Conservation (phyloP, 306 rosid genomes). For the Vachellia pachyceras region DNA sequence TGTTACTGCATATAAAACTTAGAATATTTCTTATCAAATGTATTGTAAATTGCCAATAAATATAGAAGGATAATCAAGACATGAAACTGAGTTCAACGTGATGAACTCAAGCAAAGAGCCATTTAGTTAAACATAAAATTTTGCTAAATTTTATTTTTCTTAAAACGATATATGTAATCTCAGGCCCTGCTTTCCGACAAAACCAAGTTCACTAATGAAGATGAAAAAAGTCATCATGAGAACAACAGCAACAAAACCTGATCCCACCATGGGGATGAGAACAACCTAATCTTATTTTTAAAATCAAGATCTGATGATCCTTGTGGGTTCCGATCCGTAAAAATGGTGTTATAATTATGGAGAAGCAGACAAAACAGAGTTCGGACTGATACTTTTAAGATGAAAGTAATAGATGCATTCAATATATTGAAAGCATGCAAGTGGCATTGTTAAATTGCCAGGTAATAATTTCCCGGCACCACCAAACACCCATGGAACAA, state of each 20-base stretch:
- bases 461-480: slow-evolving; percentile 17
- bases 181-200: neutral
- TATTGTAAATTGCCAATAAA: neutral
- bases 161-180: no score
- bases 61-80: neutral
- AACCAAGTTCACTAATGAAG: neutral
- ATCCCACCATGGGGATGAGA: neutral
- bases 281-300: slow-evolving; percentile 1
- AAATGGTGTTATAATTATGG: slow-evolving; percentile 17
- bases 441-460: slow-evolving; percentile 18
- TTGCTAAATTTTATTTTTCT: neutral
- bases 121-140: neutral
- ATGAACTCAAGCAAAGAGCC: slow-evolving; percentile 1
- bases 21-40: neutral
- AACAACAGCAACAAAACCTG: slow-evolving; percentile 1
- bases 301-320: neutral
- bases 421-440: slow-evolving; percentile 29
- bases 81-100: neutral
- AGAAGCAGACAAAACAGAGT: slow-evolving; percentile 36
- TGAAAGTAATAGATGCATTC: slow-evolving; percentile 30
- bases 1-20: neutral
- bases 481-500: slow-evolving; percentile 30
- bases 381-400: slow-evolving; percentile 12
- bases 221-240: slow-evolving; percentile 26
- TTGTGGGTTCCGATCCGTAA: slow-evolving; percentile 12